A percentile compares a stretch with the other conserved stretches of the same genome.
Conservation (phyloP, 2,329 filamentous ascomycete genomes). For the Fusarium solani-melongenae region DNA sequence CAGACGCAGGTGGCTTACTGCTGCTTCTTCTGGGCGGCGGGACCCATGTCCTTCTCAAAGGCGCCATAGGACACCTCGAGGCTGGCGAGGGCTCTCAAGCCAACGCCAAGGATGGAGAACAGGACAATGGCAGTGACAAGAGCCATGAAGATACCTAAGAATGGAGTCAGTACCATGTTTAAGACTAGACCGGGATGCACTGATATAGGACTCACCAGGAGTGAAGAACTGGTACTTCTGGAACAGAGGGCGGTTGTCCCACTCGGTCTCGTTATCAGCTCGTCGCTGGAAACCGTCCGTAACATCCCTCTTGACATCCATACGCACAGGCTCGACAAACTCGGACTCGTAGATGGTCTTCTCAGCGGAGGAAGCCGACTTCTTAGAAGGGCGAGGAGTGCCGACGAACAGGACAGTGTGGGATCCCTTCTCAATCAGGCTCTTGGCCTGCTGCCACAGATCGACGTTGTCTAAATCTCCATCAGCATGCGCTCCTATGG, state of each 20-base stretch:
- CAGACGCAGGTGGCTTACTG: conserved; percentile 41
- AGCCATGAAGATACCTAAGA: conserved; percentile 86
- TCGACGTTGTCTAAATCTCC: conserved; percentile 10
- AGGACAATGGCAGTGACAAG: conserved; percentile 77
- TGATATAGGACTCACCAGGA: conserved; percentile 67
- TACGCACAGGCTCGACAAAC: conserved; percentile 71
- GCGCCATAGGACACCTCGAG: conserved; percentile 92
- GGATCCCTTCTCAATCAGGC: conserved; percentile 48
- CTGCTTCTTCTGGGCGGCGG: conserved; percentile 85
- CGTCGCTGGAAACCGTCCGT: conserved; percentile 45
- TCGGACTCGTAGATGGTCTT: conserved; percentile 71
- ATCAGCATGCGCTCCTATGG: conserved; percentile 1
- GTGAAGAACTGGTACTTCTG: conserved; percentile 96
- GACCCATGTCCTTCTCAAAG: conserved; percentile 96
- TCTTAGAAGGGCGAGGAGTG: conserved; percentile 55
- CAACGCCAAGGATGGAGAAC: conserved; percentile 81
- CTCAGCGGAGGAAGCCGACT: conserved; percentile 28
- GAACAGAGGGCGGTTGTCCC: conserved; percentile 72
- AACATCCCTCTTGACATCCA: conserved; percentile 76
- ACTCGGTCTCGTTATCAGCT: conserved; percentile 53
- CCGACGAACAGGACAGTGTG: conserved; percentile 85
- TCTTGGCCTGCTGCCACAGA: conserved; percentile 19
- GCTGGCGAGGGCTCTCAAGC: conserved; percentile 79
- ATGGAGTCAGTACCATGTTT: conserved; percentile 10
- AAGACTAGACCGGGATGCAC: not conserved